Conservation (phyloP, 2,329 filamentous ascomycete species). For the Hypoxylon sp. region DNA sequence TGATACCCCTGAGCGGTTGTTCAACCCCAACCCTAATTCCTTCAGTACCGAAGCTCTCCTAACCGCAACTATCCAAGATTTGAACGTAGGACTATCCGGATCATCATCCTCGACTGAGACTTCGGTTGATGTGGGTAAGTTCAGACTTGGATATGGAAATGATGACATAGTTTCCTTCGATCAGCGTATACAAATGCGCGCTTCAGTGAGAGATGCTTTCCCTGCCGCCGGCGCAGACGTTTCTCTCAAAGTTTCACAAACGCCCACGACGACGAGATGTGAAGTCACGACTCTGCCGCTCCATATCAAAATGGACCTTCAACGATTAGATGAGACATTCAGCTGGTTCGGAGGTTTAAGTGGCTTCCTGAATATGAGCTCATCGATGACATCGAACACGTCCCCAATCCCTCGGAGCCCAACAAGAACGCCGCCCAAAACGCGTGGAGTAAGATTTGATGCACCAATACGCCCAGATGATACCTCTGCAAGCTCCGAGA, state of each 20-base stretch:
- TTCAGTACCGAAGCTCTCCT: slow-evolving; percentile 68
- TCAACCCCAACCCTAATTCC: slow-evolving; percentile 59
- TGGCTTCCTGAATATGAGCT: slow-evolving; percentile 89
- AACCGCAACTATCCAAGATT: slow-evolving; percentile 64
- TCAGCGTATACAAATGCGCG: slow-evolving; percentile 68
- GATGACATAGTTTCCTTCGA: slow-evolving; percentile 77
- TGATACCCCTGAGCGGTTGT: slow-evolving; percentile 64
- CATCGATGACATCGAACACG: slow-evolving; percentile 83
- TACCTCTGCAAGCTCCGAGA: slow-evolving; percentile 63
- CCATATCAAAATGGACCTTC: slow-evolving; percentile 81
- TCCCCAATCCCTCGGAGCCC: slow-evolving; percentile 62
- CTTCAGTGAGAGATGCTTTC: slow-evolving; percentile 72
- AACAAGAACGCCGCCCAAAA: slow-evolving; percentile 59
- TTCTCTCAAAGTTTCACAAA: slow-evolving; percentile 66
- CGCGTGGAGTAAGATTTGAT: slow-evolving; percentile 72
- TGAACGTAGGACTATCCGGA: slow-evolving; percentile 56
- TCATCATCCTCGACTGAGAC: slow-evolving; percentile 53
- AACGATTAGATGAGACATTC: slow-evolving; percentile 87
- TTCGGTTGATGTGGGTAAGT: slow-evolving; percentile 68
- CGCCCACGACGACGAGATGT: slow-evolving; percentile 64
- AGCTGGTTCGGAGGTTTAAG: slow-evolving; percentile 92
- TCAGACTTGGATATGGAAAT: slow-evolving; percentile 74
- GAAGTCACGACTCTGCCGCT: slow-evolving; percentile 84
- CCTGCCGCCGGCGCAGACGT: slow-evolving; percentile 71
- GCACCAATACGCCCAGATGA: slow-evolving; percentile 67